Base-by-base conservation (phyloP, 1,139 yeast genomes). In the Hanseniaspora uvarum region DNA sequence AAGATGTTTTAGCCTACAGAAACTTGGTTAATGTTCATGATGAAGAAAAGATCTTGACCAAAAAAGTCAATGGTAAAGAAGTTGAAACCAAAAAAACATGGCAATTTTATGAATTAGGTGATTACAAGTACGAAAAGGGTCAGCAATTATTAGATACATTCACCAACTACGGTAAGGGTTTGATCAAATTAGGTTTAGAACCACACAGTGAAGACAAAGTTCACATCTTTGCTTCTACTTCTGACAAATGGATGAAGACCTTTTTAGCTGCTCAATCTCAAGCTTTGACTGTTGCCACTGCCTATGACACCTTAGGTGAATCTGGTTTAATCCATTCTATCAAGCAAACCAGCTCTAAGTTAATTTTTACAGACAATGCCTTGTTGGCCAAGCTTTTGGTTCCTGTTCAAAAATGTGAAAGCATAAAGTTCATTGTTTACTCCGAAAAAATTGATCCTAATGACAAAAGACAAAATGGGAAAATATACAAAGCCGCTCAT, bases 251-350 rank as follows among this genome's bases (percentile, higher is more conserved):
- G 98, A 78, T 92, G 84, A 86, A 86, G 70, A 77, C 87, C 41
- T 92, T 83, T 60, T 69, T 88, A 60, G 95, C 89, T 16, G 76
- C 86, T 53, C 78, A 79, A 62, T 72, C 87, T 56, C 95, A 88
- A 69, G 71, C 79, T 53, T 81, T 94, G 58, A 86, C 97, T 24
- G 78, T 86, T 58, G 98, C 88, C 46, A 94, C 99, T 30, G 97
- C 98, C 39, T 92, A 92, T 69, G 99, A 92, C 68, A 89, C 98
- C 39, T 75, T 92, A 59, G 98, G 98, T 57, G 95, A 88, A 68
- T 77, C 78, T 43, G 99, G 98, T 37, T 76, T 92, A 65, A 84
- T 83, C 57, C 95, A 86, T 68, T 87, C 96, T 6, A 74, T 92
- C 65, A 74, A 77, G 45, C 86, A 89, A 71, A 86, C 97, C 6